phyloP scores from a whole-genome alignment of 257 asterid species.

The Handroanthus guayacan region DNA sequence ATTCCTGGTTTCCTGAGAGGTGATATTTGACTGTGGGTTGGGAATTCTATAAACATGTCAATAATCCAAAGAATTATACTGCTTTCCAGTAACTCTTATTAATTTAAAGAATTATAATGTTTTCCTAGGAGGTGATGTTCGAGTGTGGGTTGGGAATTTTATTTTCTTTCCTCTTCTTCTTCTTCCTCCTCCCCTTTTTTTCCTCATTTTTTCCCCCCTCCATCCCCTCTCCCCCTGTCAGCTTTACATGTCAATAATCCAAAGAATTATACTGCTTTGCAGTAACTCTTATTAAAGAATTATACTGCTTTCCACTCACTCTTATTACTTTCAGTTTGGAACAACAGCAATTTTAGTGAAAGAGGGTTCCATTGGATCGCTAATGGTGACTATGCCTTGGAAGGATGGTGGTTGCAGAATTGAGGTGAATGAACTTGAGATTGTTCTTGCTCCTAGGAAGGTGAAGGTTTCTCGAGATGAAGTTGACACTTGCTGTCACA shows the following conservation, averaged over 20 bases:
- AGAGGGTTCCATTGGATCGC: constrained; percentile 95
- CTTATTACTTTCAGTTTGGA: constrained; percentile 67
- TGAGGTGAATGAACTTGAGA: constrained; percentile 90
- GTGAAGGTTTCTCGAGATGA: constrained; percentile 49
- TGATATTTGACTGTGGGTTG: background rate
- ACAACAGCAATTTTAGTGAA: constrained; percentile 65
- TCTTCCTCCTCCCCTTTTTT: no score
- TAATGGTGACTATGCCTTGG: constrained; percentile 90
- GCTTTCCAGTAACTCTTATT: constrained; percentile 31
- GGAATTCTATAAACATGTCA: background rate
- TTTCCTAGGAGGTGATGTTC: no score
- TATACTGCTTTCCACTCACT: constrained; percentile 29
- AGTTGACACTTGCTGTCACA: constrained; percentile 45
- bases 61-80: constrained; percentile 1
- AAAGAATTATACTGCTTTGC: no score
- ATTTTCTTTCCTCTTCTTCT: no score
- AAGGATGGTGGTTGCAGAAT: constrained; percentile 84
- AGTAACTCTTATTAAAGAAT: background rate
- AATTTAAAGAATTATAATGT: constrained; percentile 13
- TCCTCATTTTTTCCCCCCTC: no score
- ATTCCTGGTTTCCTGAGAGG: no score
- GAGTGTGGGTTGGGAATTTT: no score
- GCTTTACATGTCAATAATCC: no score
- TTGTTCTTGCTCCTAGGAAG: constrained; percentile 74
- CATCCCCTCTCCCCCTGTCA: no score